Evolutionary conservation across 2,329 filamentous ascomycete species (phyloP).

Genomic region (Blastomyces parvus): DNA sequence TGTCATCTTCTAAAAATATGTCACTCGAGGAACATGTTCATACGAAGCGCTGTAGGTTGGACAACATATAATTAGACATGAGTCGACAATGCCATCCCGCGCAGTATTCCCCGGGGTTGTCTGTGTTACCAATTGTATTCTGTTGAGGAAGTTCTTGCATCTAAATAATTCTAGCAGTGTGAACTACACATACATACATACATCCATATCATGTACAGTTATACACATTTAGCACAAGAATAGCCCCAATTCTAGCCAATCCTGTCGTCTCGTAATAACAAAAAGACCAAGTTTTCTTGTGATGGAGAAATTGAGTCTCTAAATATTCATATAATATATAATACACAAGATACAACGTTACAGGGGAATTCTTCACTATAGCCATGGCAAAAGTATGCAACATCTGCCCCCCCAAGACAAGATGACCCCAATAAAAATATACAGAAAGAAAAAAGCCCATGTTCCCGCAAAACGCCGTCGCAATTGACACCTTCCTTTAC

Average conservation of each 20-base stretch:
- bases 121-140: background rate
- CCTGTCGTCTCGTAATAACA: background rate
- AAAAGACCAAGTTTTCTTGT: background rate
- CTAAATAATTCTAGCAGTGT: too few relatives aligned
- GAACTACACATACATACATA: too few relatives aligned
- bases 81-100: too few relatives aligned
- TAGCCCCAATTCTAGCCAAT: too few relatives aligned
- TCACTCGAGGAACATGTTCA: too few relatives aligned
- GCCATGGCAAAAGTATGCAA: background rate
- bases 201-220: too few relatives aligned
- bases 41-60: too few relatives aligned
- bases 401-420: background rate
- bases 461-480: slow-evolving; percentile 2
- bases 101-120: background rate
- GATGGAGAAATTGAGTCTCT: background rate
- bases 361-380: background rate
- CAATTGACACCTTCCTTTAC: background rate
- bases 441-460: background rate
- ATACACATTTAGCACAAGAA: too few relatives aligned
- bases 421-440: slow-evolving; percentile 5
- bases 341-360: background rate
- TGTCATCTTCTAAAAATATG: too few relatives aligned
- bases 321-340: background rate
- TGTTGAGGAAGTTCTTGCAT: too few relatives aligned
- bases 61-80: background rate